Evolutionary conservation across 2,329 filamentous ascomycete genomes (phyloP), one percentile per base, ranked within the genome.

Genomic region (Pseudogymnoascus sp.): DNA sequence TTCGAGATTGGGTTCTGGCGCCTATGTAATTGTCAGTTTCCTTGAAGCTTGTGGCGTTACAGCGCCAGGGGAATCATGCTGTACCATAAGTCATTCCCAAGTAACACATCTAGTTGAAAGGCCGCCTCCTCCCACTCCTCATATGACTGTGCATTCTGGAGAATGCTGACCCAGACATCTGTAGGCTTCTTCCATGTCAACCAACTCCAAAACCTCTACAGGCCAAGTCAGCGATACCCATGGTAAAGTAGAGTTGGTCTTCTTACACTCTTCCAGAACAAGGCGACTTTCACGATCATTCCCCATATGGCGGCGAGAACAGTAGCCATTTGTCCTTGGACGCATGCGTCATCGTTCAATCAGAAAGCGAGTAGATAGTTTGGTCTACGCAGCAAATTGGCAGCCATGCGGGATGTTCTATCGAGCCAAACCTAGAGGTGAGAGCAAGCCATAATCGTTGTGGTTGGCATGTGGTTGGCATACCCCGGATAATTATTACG

Each of bases 51-150:
- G n/a, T 19, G 29, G 10, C 13, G 46, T 26, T 56, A 13, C 17
- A 29, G 23, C n/a, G 26, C 23, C 46, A 53, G 46, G 10, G 26
- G 3, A 4, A n/a, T 11, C 6, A 40, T 44, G 33, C 67, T 76
- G 64, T 77, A 90, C 90, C 90, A 96, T 65, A 92, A 75, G 75
- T 96, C 90, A 68, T 92, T 85, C 44, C 88, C 88, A n/a, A 92
- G 80, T 17, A 90, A 79, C 70, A 88, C 88, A 74, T 96, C 93
- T n/a, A 96, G 82, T 70, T 90, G 84, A 67, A 89, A 83, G 1
- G 92, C 91, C n/a, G 88, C 87, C 67, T 88, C 87, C 72, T 93
- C 88, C 91, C 92, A 97, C 72, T 95, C 88, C 71, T 95, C 90
- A 72, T 88, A 96, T 26, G 83, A 81, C 67, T 85, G 80, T 17